Base-by-base conservation (phyloP, 2,329 filamentous ascomycete species). In the Bipolaris victoriae region DNA sequence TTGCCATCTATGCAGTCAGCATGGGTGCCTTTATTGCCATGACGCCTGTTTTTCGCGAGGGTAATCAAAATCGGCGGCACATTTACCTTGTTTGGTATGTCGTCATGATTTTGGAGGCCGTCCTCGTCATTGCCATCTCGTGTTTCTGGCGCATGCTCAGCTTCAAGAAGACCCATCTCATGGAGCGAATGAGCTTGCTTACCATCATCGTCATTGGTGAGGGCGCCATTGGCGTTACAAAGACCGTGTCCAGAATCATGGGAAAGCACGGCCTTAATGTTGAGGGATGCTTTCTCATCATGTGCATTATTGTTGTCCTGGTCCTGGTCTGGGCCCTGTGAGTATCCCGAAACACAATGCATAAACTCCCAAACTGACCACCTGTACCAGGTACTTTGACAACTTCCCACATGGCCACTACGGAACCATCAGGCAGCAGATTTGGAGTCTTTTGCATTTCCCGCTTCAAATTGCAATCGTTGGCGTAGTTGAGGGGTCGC, bases 151-250 rank as follows among this genome's bases (percentile, higher is more conserved):
- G 82, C 3, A 81, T 84, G 48, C 78, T 89, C 41, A 85, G 84
- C 52, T 87, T 89, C 67, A 82, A 85, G 57, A 79, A 83, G 54
- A 89, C 85, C 0, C 85, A 88, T 68, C 71, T 89, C 52, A 86
- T 86, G 66, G 84, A 87, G 65, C 81, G 88, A 9, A 83, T 89
- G 81, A 83, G 82, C 11, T 78, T 88, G 2, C 77, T 89, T 53
- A 89, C 86, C 0, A 78, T 89, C 46, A 88, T 89, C 58, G 86
- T 90, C 54, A 82, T 89, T 56, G 87, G 87, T 13, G 87, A 89
- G 66, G 86, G 86, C 49, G 83, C 87, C 15, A 86, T 88, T 37
- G 82, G 84, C n/a, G 77, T 88, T 26, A 83, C 82, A 22, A 81
- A 82, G 67, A 82, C 81, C 35, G 83, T 88, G 16, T 66, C 67